These are phyloP conservation scores for Venustampulla echinocandica DNA, from an alignment of 495 filamentous ascomycete genomes.

Conservation along the genomic window DNA sequence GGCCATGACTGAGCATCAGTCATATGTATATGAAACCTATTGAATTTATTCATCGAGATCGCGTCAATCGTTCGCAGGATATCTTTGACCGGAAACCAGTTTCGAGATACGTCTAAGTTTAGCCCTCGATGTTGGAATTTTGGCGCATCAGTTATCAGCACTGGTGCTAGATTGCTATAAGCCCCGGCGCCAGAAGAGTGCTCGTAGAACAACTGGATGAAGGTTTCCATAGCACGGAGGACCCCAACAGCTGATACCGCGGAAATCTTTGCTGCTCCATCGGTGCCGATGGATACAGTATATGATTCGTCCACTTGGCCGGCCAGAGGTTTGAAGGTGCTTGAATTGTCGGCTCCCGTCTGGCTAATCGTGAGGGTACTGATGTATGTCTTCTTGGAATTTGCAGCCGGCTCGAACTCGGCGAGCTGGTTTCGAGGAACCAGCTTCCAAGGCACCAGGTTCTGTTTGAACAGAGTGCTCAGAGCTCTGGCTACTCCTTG, in stretches of 20 bases:
- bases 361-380: constrained; percentile 50
- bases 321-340: constrained; percentile 46
- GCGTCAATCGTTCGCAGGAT: constrained; percentile 66
- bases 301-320: constrained; percentile 68
- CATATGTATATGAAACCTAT: constrained; percentile 58
- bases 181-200: constrained; percentile 45
- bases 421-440: constrained; percentile 43
- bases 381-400: constrained; percentile 38
- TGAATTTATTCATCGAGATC: constrained; percentile 68
- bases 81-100: constrained; percentile 52
- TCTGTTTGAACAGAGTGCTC: constrained; percentile 47
- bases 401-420: constrained; percentile 50
- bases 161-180: constrained; percentile 59
- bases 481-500: constrained; percentile 37
- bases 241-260: constrained; percentile 58
- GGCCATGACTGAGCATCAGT: constrained; percentile 84
- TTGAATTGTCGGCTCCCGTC: constrained; percentile 41
- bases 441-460: constrained; percentile 71
- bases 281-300: constrained; percentile 43
- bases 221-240: constrained; percentile 57
- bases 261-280: constrained; percentile 48
- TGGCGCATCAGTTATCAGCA: constrained; percentile 56
- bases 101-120: constrained; percentile 62
- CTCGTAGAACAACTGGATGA: constrained; percentile 67
- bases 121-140: constrained; percentile 64